phyloP scores from a whole-genome alignment of 164 flowering plant species.

The Annona squamosa region DNA sequence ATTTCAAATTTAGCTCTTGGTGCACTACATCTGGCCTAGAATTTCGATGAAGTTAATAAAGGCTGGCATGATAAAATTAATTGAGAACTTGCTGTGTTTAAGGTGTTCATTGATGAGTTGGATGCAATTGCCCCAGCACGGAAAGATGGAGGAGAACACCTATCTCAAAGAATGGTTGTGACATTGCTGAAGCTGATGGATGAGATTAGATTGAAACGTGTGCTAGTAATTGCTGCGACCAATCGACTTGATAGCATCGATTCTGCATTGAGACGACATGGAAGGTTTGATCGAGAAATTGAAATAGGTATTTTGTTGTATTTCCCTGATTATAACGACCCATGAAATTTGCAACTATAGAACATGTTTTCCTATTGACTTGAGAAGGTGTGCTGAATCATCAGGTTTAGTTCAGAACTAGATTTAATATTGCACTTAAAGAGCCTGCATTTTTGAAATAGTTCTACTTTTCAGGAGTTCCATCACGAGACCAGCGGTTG shows the following conservation, averaged over 20 bases:
- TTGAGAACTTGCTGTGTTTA: not conserved
- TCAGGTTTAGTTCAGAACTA: not conserved
- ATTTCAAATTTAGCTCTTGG: not conserved
- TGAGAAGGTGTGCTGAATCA: not conserved
- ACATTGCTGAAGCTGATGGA: conserved; percentile 90
- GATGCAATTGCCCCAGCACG: conserved; percentile 98
- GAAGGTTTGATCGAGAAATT: conserved; percentile 89
- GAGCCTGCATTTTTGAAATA: not conserved
- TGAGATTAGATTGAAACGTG: conserved; percentile 56
- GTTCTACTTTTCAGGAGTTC: conserved; percentile 63
- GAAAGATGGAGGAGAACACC: conserved; percentile 76
- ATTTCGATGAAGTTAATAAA: not conserved
- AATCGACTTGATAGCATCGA: conserved; percentile 83
- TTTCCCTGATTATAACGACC: not conserved
- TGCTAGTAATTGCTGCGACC: conserved; percentile 82
- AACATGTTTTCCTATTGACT: not conserved
- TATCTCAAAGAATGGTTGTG: conserved; percentile 85
- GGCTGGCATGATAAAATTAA: not conserved
- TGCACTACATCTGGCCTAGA: not conserved
- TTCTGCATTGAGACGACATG: conserved; percentile 90
- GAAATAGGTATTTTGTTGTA: conserved; percentile 56
- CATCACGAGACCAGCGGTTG: conserved; percentile 71
- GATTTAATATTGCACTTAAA: not conserved
- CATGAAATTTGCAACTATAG: not conserved
- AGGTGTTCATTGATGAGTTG: conserved; percentile 98